Base-by-base conservation (phyloP, 2,329 filamentous ascomycete genomes). In the Fusarium sp. region DNA sequence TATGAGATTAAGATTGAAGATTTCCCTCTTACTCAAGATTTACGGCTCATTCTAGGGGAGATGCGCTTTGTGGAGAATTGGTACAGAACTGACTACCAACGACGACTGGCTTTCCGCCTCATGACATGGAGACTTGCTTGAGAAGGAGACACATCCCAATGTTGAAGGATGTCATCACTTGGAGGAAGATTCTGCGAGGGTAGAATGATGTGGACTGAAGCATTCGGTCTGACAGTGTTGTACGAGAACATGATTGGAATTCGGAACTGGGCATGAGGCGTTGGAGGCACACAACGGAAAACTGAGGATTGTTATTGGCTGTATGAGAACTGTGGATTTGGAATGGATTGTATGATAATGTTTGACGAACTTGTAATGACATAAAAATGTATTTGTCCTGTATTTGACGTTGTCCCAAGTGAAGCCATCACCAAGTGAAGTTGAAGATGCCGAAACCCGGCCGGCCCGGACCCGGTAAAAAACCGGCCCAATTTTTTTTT, bases 401-500 rank as follows among this genome's bases (percentile, higher is more conserved):
- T 44, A 44, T 44, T 22, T 27, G 14, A 27, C 14, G 22, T 24
- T 46, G 42, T 24, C 42, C 0, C 22, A 46, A 46, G 42, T 46
- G 42, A 46, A 46, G 42, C 42, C 22, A 46, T 46, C 42, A 27
- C 42, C 42, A 24, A 17, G 22, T 46, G 42, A 46, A 17, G 42
- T 27, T 27, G 5, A 46, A 46, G 42, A 46, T 46, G 5, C 42
- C 42, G 42, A 46, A 46, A 4, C 42, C 42, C 42, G 22, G 22
- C 42, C 42, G 42, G 22, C 46, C 27, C 40, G 55, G 56, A 36
- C 42, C 51, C 62, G 71, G 75, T 33, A 71, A 78, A 77, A 78
- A 69, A 40, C 70, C 64, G 74, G 69, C 62, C 75, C 67, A 71
- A 57, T 57, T 75, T 76, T 69, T 69, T 75, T 73, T 66, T 31